A percentile compares a stretch with the other conserved stretches of the same genome.
Conservation (phyloP, 768 basidiomycete species). For the Nidularia sp. region DNA sequence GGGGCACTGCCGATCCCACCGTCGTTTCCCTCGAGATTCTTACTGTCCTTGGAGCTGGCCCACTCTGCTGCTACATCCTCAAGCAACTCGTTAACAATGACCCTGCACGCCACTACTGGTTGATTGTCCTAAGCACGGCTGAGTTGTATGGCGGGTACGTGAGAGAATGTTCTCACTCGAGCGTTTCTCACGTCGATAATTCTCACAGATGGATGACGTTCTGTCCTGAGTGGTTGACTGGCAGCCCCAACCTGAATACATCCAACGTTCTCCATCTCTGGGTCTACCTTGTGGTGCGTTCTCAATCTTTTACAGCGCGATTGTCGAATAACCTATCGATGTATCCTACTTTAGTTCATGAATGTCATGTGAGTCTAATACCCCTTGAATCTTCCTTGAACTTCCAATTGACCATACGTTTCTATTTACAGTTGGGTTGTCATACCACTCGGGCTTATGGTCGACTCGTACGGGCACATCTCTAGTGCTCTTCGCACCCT, state of each 20-base stretch:
- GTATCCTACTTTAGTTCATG: slow-evolving; percentile 55
- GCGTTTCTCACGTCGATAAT: not conserved
- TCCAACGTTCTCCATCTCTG: slow-evolving; percentile 70
- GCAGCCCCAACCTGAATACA: slow-evolving; percentile 66
- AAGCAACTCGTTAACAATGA: slow-evolving; percentile 61
- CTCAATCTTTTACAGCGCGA: not conserved
- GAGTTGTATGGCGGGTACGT: slow-evolving; percentile 76
- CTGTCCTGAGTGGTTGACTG: slow-evolving; percentile 81
- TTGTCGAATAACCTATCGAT: not conserved
- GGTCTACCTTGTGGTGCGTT: slow-evolving; percentile 77
- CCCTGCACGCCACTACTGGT: slow-evolving; percentile 73
- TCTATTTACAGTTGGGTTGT: slow-evolving; percentile 63
- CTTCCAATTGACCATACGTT: not conserved
- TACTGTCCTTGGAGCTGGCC: slow-evolving; percentile 76
- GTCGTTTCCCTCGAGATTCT: slow-evolving; percentile 81
- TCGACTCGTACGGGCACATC: slow-evolving; percentile 73
- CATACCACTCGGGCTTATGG: slow-evolving; percentile 73
- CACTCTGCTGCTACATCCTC: slow-evolving; percentile 70
- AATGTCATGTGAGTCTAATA: slow-evolving; percentile 61
- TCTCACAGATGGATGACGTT: slow-evolving; percentile 77
- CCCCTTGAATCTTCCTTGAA: not conserved
- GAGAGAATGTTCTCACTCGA: not conserved
- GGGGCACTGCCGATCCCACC: slow-evolving; percentile 76
- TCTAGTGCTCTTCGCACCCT: slow-evolving; percentile 49
- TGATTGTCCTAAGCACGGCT: slow-evolving; percentile 69